Conservation (phyloP, 2,329 filamentous ascomycete genomes). For the Xylaria sp. region DNA sequence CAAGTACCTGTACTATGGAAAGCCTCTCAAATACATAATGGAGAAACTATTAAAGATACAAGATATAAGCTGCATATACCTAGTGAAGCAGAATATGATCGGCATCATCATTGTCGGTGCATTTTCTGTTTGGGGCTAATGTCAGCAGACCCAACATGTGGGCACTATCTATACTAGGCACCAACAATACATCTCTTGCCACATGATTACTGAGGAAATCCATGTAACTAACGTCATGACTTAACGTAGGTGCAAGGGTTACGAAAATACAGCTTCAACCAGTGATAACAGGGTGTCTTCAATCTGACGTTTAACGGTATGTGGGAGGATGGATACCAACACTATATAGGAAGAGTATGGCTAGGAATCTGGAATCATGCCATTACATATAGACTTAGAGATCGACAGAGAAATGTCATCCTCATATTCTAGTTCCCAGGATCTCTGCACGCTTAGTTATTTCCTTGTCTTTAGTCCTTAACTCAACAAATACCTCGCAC, state of each 20-base stretch:
- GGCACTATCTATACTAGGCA: conserved; percentile 12
- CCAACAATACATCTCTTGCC: conserved; percentile 7
- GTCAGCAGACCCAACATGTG: conserved; percentile 3
- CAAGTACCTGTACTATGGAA: no score
- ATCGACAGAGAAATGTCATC: neutral
- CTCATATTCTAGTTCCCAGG: neutral
- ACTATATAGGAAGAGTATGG: neutral
- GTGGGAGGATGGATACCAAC: neutral
- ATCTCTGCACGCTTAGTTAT: neutral
- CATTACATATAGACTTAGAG: neutral
- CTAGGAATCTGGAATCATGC: neutral
- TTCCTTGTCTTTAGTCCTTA: neutral
- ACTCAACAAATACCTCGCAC: neutral
- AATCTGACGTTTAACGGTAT: neutral
- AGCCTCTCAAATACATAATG: no score
- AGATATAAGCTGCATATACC: neutral
- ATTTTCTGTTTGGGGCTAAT: conserved; percentile 5
- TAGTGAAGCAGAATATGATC: conserved; percentile 2
- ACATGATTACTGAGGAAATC: neutral
- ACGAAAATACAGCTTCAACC: neutral
- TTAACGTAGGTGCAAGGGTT: neutral
- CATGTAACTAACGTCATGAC: neutral
- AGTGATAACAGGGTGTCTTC: neutral
- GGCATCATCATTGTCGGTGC: neutral
- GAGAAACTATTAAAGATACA: neutral